Base-by-base conservation (phyloP, 108 stramenopile species). In the Conticribra guillardii region DNA sequence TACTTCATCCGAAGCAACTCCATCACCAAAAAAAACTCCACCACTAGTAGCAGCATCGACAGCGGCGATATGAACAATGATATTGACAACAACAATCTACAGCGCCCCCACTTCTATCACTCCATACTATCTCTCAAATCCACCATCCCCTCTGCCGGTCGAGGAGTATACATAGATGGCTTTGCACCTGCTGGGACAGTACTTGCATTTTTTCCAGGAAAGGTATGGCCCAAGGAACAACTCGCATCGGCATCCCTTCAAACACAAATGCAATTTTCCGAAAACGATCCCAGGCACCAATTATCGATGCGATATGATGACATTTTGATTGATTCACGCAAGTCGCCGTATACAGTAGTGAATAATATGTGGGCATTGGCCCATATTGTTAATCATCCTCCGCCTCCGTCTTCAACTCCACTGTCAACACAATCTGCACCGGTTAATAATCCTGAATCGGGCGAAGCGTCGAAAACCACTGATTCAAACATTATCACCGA, bases 361-460 rank as follows among this genome's bases (percentile, higher is more conserved):
- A 79, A 64, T 11, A 95, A 95, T 74, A 61, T 87, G 27, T 89
- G 82, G 82, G 90, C 93, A 4, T 8, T 90, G 48, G 93, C 78
- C 17, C 93, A 95, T 65, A 86, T 92, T 74, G 82, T 86, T 30
- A 95, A 95, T 69, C 93, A 95, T 68, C 90, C 93, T 21, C 84
- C 86, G n/a, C n/a, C n/a, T 2, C 67, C 74, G 15, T 45, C 70
- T 23, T 55, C 51, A 37, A 61, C 37, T 26, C 52, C 61, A 58
- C n/a, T n/a, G n/a, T n/a, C n/a, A n/a, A n/a, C n/a, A n/a, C n/a
- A n/a, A n/a, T n/a, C n/a, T n/a, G n/a, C n/a, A n/a, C n/a, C n/a
- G n/a, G n/a, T n/a, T n/a, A n/a, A n/a, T n/a, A 17, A 73, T 17
- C 4, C 21, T 44, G 61, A 37, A 19, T 44, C 32, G n/a, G n/a